Percentiles rank a stretch among this genome's conserved stretches.
phyloP scores from a whole-genome alignment of 345 rosid species.

The Arabidopsis suecica region DNA sequence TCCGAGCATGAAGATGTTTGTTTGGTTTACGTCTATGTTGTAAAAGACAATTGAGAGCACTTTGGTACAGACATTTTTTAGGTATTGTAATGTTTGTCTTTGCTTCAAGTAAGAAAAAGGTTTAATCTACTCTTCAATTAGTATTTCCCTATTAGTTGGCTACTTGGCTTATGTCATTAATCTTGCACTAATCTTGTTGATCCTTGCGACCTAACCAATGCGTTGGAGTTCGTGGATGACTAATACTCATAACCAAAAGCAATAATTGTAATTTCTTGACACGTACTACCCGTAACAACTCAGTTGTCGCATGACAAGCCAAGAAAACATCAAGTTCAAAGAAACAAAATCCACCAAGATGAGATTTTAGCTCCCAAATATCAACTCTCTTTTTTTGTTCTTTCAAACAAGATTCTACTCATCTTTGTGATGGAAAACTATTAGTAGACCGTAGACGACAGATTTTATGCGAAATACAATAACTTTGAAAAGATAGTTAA shows the following conservation, averaged over 20 bases:
- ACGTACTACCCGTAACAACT: slow-evolving; percentile 4
- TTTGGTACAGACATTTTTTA: slow-evolving; percentile 6
- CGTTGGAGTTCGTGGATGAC: slow-evolving; percentile 24
- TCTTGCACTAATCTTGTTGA: not conserved
- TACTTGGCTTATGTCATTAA: slow-evolving; percentile 1
- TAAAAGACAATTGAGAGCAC: slow-evolving; percentile 31
- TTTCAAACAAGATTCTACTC: not conserved
- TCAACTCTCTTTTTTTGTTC: not conserved
- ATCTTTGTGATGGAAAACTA: not conserved
- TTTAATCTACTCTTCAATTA: not conserved
- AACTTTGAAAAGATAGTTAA: not conserved
- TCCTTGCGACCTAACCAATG: slow-evolving; percentile 12
- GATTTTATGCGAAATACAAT: too few relatives aligned
- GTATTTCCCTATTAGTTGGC: not conserved
- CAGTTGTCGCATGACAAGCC: slow-evolving; percentile 2
- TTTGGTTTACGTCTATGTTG: slow-evolving; percentile 28
- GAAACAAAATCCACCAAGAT: not conserved
- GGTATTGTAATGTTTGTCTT: slow-evolving; percentile 14
- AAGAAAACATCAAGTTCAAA: not conserved
- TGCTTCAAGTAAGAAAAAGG: slow-evolving; percentile 5
- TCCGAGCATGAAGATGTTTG: slow-evolving; percentile 31
- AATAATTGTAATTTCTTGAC: slow-evolving; percentile 15
- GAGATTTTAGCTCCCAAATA: not conserved
- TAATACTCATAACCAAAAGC: slow-evolving; percentile 13
- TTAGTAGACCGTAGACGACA: too few relatives aligned